Evolutionary conservation across 495 filamentous ascomycete genomes (phyloP), one percentile per base, ranked within the genome.

Genomic region (Aspergillus taichungensis): DNA sequence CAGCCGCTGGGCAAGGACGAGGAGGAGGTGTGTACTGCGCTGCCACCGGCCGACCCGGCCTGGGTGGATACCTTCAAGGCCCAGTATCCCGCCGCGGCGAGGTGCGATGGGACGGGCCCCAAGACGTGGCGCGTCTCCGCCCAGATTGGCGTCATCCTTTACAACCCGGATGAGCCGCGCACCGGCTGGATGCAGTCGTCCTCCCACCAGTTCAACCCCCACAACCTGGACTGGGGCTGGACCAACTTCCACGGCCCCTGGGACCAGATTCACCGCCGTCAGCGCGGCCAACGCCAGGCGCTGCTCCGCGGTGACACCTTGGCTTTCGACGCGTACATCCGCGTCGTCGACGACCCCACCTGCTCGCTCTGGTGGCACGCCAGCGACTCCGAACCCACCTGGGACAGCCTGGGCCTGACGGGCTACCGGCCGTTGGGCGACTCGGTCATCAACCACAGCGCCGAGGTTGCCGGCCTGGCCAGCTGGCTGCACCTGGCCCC

Each of bases 371-470:
- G 80, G 79, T 79, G 77, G 64, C 76, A 82, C 51, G 58, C 65
- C 55, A 63, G 74, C 44, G 54, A 90, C 72, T 59, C 83, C 62
- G 59, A 80, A 62, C 50, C 80, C 71, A 68, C 89, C 81, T 52
- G 91, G 87, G 54, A 98, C 76, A 61, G 87, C 51, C 69, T 75
- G 75, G 64, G 68, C 6, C 69, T 77, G 61, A 82, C 80, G 24
- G 79, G 81, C 13, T 72, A 82, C 31, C 74, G 73, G 42, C 68
- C 74, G 5, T 51, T 83, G 30, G 66, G 67, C 11, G 65, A 68
- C 40, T 67, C 67, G 3, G 60, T 66, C 33, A 61, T 73, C 43
- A 67, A 73, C 36, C 69, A 77, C 45, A 74, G 71, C 41, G 66
- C 68, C 13, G 68, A 73, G 50, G 67, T 76, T 8, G 71, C 75